Base-by-base conservation (phyloP, 1,139 yeast genomes). In the Blastobotrys buckinghamii region DNA sequence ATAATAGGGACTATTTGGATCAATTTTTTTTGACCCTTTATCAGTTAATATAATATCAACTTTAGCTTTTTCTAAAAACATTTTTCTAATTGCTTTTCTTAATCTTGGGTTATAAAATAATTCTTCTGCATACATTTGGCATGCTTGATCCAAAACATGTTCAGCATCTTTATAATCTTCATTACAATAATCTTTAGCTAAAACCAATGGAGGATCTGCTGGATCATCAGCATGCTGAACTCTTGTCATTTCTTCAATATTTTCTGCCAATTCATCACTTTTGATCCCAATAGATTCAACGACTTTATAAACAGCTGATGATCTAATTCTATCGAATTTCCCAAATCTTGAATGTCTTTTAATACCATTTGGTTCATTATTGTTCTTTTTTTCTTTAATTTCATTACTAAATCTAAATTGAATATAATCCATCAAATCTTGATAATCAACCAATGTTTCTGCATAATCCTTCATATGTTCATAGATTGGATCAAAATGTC, bases 371-470 rank as follows among this genome's bases (percentile, higher is more conserved):
- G 42, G 2, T 6, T 13, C 9, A 29, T 10, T 29, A 29, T 13
- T 12, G 29, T 61, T 59, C 50, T 64, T 63, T 34, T 71, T 66
- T 35, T 77, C 80, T 58, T 80, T 79, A 47, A 90, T 73, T 58
- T 84, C 81, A n/a, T 77, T 72, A 12, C 95, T 81, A 63, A 87
- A 89, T 1, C 79, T 79, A 71, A 90, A 94, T 59, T 82, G 84
- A 48, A 92, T 66, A 64, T 84, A 90, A 55, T 90, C 96, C 62
- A 83, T 81, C 42, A 89, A 71, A 69, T 92, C 99, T 66, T 90
- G 97, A 49, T 85, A 76, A 50, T 88, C 95, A 2, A 86, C 84
- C 68, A 87, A 78, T 2, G 82, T 73, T 47, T 76, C 78, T 39
- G 87, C 80, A n/a, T 73, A 67, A 24, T 66, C 71, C 43, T 83